Evolutionary conservation across 2,329 filamentous ascomycete genomes (phyloP).

Genomic region (Trichoderma harzianum): DNA sequence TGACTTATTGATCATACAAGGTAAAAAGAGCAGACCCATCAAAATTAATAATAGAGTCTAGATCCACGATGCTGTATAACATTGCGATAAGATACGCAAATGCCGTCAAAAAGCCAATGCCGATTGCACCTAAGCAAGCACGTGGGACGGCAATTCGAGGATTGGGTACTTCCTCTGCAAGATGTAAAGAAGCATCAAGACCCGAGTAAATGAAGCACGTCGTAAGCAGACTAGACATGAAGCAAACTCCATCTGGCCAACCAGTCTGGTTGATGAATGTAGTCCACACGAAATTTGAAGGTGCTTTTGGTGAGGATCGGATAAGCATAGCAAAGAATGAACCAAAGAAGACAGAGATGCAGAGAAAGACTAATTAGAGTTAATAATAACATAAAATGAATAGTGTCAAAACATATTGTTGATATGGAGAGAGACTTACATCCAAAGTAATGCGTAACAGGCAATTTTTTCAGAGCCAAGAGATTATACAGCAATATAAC

Average conservation of each 20-base stretch:
- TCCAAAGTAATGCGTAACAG: not conserved
- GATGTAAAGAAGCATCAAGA: conserved; percentile 35
- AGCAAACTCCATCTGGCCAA: conserved; percentile 32
- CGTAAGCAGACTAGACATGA: conserved; percentile 38
- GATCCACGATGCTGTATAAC: conserved; percentile 24
- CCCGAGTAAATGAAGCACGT: conserved; percentile 37
- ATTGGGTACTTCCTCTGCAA: conserved; percentile 35
- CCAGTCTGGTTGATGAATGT: conserved; percentile 30
- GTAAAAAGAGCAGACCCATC: not conserved
- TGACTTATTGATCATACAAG: not conserved
- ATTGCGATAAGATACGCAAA: conserved; percentile 30
- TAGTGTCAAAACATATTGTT: not conserved
- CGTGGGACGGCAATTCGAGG: conserved; percentile 30
- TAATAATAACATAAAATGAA: not conserved
- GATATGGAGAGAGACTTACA: not conserved
- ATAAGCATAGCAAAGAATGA: conserved; percentile 8
- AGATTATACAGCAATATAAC: not conserved
- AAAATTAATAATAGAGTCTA: conserved; percentile 18
- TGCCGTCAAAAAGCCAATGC: conserved; percentile 32
- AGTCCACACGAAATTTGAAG: conserved; percentile 29
- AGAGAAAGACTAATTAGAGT: not conserved
- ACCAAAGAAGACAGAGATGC: not conserved
- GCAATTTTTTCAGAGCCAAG: not conserved
- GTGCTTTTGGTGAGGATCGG: conserved; percentile 16
- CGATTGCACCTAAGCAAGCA: conserved; percentile 31